Percentiles rank a stretch among this genome's conserved stretches.
phyloP scores from a whole-genome alignment of 345 rosid genomes.

The Gossypioides kirkii region DNA sequence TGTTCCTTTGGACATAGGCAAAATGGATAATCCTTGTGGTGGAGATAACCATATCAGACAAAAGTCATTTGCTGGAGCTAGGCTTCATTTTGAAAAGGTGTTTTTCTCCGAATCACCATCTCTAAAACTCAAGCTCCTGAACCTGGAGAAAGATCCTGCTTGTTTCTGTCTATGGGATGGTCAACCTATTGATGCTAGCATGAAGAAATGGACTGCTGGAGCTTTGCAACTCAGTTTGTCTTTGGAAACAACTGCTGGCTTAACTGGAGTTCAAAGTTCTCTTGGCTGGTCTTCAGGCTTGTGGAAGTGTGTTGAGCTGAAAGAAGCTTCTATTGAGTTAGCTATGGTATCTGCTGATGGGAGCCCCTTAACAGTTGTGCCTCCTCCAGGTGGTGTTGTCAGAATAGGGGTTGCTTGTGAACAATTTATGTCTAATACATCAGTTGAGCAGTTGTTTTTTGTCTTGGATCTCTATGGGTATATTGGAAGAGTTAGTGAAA shows the following conservation, averaged over 20 bases:
- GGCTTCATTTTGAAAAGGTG: constrained; percentile 78
- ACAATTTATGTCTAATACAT: constrained; percentile 79
- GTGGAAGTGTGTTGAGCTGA: constrained; percentile 84
- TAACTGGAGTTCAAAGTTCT: constrained; percentile 28
- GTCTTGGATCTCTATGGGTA: constrained; percentile 82
- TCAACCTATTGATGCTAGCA: constrained; percentile 95
- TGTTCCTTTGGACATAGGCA: constrained; percentile 62
- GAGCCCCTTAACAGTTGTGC: constrained; percentile 61
- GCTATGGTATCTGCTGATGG: constrained; percentile 98
- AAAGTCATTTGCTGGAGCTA: constrained; percentile 73
- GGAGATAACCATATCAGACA: constrained; percentile 28
- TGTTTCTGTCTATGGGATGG: constrained; percentile 87
- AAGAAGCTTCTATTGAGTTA: constrained; percentile 59
- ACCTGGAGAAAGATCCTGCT: constrained; percentile 95
- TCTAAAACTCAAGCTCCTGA: constrained; percentile 61
- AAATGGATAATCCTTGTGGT: constrained; percentile 31
- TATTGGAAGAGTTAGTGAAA: constrained; percentile 75
- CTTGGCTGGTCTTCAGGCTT: constrained; percentile 36
- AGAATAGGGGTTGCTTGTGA: constrained; percentile 84
- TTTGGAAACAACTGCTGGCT: constrained; percentile 58
- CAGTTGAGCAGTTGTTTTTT: constrained; percentile 92
- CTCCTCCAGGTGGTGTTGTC: constrained; percentile 97
- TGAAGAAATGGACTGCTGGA: constrained; percentile 77
- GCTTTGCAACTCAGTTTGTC: constrained; percentile 66
- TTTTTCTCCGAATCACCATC: constrained; percentile 82